phyloP scores from a whole-genome alignment of 1,139 yeast species.

The Kazachstania sp. region DNA sequence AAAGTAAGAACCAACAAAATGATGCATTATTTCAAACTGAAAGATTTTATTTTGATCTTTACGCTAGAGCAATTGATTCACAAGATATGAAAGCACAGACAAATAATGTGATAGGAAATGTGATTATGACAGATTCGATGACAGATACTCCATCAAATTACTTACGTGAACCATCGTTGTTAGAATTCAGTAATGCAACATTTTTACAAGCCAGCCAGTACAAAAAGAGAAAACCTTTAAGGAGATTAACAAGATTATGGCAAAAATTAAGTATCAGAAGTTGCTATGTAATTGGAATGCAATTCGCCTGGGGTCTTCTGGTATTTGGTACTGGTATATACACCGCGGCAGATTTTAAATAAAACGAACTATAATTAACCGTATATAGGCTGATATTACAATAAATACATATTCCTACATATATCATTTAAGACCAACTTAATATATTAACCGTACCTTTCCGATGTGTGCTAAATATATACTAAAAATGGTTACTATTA shows the following conservation, averaged over 20 bases:
- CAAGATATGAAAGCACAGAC: background rate
- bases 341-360: conserved; percentile 4
- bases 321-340: conserved; percentile 6
- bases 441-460: too few relatives aligned
- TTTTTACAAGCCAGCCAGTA: background rate
- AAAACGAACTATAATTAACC: background rate
- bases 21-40: background rate
- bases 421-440: too few relatives aligned
- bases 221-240: background rate
- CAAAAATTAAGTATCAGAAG: conserved; percentile 9
- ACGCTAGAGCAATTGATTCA: background rate
- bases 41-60: conserved; percentile 1
- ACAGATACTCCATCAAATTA: background rate
- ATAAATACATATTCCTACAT: too few relatives aligned
- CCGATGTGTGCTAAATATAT: too few relatives aligned
- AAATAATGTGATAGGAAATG: background rate
- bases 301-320: conserved; percentile 15
- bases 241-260: conserved; percentile 12
- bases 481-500: too few relatives aligned
- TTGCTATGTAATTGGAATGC: conserved; percentile 10
- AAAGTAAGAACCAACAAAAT: background rate
- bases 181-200: background rate
- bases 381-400: background rate
- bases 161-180: background rate
- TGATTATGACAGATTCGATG: background rate